Base-by-base conservation (phyloP, 2,329 filamentous ascomycete species). In the Colletotrichum sp. region DNA sequence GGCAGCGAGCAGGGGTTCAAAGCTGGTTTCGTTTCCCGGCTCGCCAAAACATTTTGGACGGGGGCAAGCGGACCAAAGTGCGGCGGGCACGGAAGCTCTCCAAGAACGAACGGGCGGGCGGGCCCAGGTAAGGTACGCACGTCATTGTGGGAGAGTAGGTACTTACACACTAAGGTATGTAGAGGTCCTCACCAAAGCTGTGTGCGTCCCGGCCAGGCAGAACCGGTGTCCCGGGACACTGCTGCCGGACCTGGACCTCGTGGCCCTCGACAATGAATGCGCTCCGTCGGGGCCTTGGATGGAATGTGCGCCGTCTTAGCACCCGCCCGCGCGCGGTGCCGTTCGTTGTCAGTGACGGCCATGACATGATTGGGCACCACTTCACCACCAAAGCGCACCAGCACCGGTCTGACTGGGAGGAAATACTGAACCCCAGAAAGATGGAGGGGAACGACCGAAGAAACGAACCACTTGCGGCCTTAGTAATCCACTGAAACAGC, bases 1-100 rank as follows among this genome's bases (percentile, higher is more conserved):
- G 62, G 36, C 43, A 64, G 48, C 32, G 48, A 15, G 64, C 64
- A 69, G 66, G 71, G 66, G 58, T 58, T 32, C 56, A 48, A 56
- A 70, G 71, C 38, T 70, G 71, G 43, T 64, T 73, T 73, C 66
- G 66, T 58, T 73, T 48, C n/a, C 21, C 7, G 28, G 52, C 26
- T 71, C 52, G 28, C 52, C 21, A 66, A 66, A 38, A 43, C n/a
- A 26, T 48, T 36, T 28, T 64, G 30, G 30, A 36, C 32, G 21
- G 32, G 30, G 67, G 38, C 21, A 18, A 34, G 15, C 55, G 16
- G 48, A 70, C 36, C 36, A 26, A 48, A 5, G 62, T 30, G 62
- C 36, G 18, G n/a, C 28, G 58, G 58, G 58, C 34, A 34, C 36
- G 58, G 18, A n/a, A 16, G 56, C 26, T 32, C 58, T 48, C 34